A percentile compares a stretch with the other conserved stretches of the same genome.
Evolutionary conservation across 441 rosid species (phyloP).

Genomic region (Gossypium aridum): DNA sequence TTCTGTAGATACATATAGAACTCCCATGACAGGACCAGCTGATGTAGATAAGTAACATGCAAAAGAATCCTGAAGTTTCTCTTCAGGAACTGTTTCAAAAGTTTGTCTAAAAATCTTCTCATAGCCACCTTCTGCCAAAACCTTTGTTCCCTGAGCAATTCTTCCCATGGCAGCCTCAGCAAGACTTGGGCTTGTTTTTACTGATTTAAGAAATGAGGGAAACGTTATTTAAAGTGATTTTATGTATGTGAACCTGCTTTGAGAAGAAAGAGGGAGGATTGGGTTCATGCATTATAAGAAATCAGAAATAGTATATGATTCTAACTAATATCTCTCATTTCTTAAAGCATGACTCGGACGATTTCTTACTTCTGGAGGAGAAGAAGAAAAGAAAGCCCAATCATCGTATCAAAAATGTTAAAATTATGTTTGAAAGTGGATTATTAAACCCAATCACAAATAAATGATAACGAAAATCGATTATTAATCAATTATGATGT

Average conservation of each 20-base stretch:
- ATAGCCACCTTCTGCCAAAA: slow-evolving; percentile 91
- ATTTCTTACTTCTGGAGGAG: too few species aligned
- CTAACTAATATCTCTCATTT: neutral
- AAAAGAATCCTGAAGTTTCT: slow-evolving; percentile 54
- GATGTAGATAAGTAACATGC: slow-evolving; percentile 94
- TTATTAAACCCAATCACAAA: too few species aligned
- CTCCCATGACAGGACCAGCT: slow-evolving; percentile 96
- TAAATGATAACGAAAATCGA: too few species aligned
- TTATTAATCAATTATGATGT: neutral
- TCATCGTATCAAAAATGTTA: too few species aligned
- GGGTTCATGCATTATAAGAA: neutral
- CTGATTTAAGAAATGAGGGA: slow-evolving; percentile 25
- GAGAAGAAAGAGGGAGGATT: neutral
- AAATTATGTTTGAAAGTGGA: too few species aligned
- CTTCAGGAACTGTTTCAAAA: slow-evolving; percentile 82
- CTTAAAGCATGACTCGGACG: neutral
- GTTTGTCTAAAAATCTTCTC: slow-evolving; percentile 79
- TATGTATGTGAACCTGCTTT: neutral
- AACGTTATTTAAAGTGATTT: neutral
- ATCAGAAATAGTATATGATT: neutral
- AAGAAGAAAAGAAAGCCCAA: too few species aligned
- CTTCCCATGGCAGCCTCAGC: slow-evolving; percentile 97
- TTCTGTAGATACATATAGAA: slow-evolving; percentile 64
- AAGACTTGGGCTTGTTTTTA: slow-evolving; percentile 89
- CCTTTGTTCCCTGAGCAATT: slow-evolving; percentile 90